Percentiles rank a stretch among this genome's conserved stretches.
phyloP scores from a whole-genome alignment of 768 basidiomycete species.

The Lactarius sp. region DNA sequence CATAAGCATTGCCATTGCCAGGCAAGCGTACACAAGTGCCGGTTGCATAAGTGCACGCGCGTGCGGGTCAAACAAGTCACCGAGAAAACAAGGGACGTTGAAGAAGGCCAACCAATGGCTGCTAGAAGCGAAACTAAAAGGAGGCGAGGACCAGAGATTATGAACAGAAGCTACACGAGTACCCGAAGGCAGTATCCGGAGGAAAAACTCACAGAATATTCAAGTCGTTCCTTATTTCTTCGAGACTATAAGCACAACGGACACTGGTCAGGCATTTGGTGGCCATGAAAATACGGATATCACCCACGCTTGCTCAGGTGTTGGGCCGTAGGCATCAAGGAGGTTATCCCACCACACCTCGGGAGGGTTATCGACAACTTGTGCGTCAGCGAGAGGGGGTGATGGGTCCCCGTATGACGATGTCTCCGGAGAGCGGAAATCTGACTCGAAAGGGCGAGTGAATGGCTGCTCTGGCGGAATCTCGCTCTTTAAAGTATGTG shows the following conservation, averaged over 20 bases:
- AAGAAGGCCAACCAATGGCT: constrained; percentile 68
- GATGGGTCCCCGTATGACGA: constrained; percentile 16
- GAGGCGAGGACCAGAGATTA: not conserved
- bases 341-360: constrained; percentile 48
- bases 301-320: constrained; percentile 42
- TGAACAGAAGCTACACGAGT: not conserved
- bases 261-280: not conserved
- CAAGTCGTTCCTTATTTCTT: constrained; percentile 48
- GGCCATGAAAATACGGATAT: not conserved
- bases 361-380: constrained; percentile 34
- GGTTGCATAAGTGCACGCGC: constrained; percentile 59
- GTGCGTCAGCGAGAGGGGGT: constrained; percentile 26
- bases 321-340: constrained; percentile 39
- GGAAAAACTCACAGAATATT: constrained; percentile 44
- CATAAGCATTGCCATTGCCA: constrained; percentile 70
- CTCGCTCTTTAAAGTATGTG: constrained; percentile 22
- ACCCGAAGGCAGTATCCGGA: not conserved
- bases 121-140: constrained; percentile 56
- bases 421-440: constrained; percentile 20
- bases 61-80: constrained; percentile 47
- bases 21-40: constrained; percentile 58
- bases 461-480: constrained; percentile 29
- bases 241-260: constrained; percentile 35
- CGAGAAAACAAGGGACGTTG: constrained; percentile 50
- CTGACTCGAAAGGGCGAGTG: constrained; percentile 27